These are phyloP conservation scores for Moringa oleifera DNA, from an alignment of 345 rosid genomes.

Conservation along the genomic window DNA sequence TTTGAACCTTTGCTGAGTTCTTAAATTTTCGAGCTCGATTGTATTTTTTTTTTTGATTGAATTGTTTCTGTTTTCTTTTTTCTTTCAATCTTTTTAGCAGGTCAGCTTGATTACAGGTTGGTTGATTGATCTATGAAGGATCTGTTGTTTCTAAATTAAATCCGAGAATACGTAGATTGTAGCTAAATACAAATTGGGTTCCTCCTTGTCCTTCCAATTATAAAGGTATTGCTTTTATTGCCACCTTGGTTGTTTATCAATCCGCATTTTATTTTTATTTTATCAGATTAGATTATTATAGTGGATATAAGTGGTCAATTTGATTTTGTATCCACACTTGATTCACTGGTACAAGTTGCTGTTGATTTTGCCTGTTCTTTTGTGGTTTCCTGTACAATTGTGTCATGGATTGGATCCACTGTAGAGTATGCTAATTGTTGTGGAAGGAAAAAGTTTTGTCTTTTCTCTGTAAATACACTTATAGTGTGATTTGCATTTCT, in stretches of 20 bases:
- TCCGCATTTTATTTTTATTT: conserved; percentile 16
- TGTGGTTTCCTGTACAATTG: conserved; percentile 11
- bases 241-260: conserved; percentile 5
- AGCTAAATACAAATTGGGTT: conserved; percentile 25
- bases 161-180: conserved; percentile 24
- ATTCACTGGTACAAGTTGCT: neutral
- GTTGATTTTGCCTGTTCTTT: conserved; percentile 7
- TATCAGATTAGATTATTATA: conserved; percentile 4
- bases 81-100: conserved; percentile 23
- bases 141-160: conserved; percentile 50
- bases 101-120: conserved; percentile 27
- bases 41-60: conserved; percentile 9
- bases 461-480: conserved; percentile 5
- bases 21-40: conserved; percentile 22
- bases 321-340: conserved; percentile 10
- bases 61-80: conserved; percentile 14
- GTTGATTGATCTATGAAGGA: conserved; percentile 41
- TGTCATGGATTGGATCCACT: conserved; percentile 29
- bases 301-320: conserved; percentile 3
- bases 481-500: conserved; percentile 14
- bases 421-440: conserved; percentile 9
- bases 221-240: conserved; percentile 36
- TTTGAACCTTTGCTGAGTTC: conserved; percentile 32
- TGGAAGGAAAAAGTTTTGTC: conserved; percentile 1
- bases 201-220: conserved; percentile 18